A percentile compares a stretch with the other conserved stretches of the same genome.
These are phyloP conservation scores for Corymbia maculata DNA, from an alignment of 345 rosid species.

Conservation along the genomic window DNA sequence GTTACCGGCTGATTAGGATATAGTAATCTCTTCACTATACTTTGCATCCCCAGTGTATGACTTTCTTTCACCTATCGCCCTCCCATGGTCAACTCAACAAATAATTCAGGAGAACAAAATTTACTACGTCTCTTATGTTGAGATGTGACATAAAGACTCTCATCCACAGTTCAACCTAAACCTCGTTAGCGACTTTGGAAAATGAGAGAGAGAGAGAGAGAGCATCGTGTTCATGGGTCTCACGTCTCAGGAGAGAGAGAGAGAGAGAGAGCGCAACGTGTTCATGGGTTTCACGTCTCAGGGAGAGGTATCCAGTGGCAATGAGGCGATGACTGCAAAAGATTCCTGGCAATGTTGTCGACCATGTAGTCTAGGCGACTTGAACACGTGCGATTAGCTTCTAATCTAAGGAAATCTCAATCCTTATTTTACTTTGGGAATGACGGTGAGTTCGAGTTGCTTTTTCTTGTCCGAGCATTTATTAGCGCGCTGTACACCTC, in stretches of 20 bases:
- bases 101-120: not conserved
- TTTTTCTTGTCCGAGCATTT: not conserved
- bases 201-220: not conserved
- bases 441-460: not conserved
- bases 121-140: not conserved
- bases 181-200: not conserved
- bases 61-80: not conserved
- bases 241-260: no score
- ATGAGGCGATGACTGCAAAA: not conserved
- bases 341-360: not conserved
- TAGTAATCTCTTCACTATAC: not conserved
- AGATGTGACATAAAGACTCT: not conserved
- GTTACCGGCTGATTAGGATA: not conserved
- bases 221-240: no score
- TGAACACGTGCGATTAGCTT: not conserved
- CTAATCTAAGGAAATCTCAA: not conserved
- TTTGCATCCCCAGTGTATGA: not conserved
- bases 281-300: no score
- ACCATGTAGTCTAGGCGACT: not conserved
- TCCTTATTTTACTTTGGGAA: not conserved
- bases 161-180: not conserved
- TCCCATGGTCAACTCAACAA: not conserved
- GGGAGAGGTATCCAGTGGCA: not conserved
- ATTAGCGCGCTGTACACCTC: not conserved
- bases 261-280: not conserved